Evolutionary conservation across 768 basidiomycete species (phyloP), one percentile per base, ranked within the genome.

Genomic region (Leccinum ochraceum): DNA sequence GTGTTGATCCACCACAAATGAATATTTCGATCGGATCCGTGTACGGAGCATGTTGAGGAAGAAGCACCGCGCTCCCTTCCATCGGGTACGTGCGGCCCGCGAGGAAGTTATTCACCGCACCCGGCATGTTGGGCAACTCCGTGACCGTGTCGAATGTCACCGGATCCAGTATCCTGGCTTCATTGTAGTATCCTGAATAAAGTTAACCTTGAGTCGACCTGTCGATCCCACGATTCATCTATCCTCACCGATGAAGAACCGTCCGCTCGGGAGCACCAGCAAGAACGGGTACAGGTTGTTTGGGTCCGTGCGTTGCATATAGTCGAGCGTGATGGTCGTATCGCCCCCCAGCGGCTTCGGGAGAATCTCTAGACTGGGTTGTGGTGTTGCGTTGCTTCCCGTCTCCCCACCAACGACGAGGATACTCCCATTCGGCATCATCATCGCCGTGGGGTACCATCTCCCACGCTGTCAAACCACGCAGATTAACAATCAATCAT

Each of bases 251-350:
- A 89, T 80, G 69, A 92, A 92, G 66, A 93, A 75, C 36, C 81
- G 80, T 2, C 83, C 83, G 50, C 86, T 86, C 0, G 91, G 90
- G 16, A 93, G 80, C 8, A 91, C 79, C 58, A 87, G 72, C 36
- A 92, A 74, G 78, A 89, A 92, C 0, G 91, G 90, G 66, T 93
- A 93, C 53, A 93, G 71, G 66, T 92, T 92, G 67, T 89, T 85
- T 1, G 91, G 91, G 67, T 92, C 87, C 5, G 91, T 92, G 34
- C 89, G 80, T 37, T 77, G 69, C 34, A 92, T 76, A 77, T 84
- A 92, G 61, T 88, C 86, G 56, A 92, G 79, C 53, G 83, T 78
- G 56, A 88, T 58, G 9, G 78, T 75, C 0, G 89, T 90, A 54
- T 80, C 76, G 17, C 87, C 90, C 2, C 90, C 90, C 0, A 70